Evolutionary conservation across 192 early-diverging fungal genomes (phyloP), one percentile per base, ranked within the genome.

Genomic region (Coemansia sp.): DNA sequence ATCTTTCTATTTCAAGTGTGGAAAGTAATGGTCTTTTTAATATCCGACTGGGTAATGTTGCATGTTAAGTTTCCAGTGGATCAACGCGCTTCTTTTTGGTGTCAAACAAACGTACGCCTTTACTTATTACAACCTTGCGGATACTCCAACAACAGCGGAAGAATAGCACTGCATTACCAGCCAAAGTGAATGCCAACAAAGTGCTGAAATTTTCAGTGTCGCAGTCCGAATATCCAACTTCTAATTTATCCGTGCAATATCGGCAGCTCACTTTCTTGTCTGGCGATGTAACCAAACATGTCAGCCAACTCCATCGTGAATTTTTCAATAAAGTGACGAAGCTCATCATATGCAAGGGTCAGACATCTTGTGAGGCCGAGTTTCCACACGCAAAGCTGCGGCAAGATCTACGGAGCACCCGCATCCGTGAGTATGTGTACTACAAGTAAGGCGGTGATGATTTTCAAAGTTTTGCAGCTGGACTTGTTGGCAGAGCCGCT

Each of bases 381-480:
- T 45, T 78, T 18, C 75, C 75, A 33, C 48, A 59, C 30, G 51
- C 48, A 6, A 50, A 45, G 62, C 58, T 78, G 28, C 54, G 27
- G 50, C 75, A 78, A n/a, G 59, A 61, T 78, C 1, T 78, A 78
- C 35, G 69, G 69, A 5, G 75, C 75, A 0, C 75, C 75, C 7
- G 65, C 69, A 3, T 78, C 75, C 3, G 69, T 65, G 18, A 71
- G 62, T 35, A 78, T 78, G 75, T 54, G 58, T 4, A 58, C 65
- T 30, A 64, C 69, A 0, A 60, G 59, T 1, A 61, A 67, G n/a
- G n/a, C n/a, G 16, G 61, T 66, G 6, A 35, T 73, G 62, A 70
- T 81, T 21, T 73, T 73, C 11, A 73, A 81, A 49, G 65, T 73
- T 0, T 63, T 70, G 80, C 69, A 69, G 32, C 73, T 60, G 80